Conservation (phyloP, 2,329 filamentous ascomycete genomes). For the Fusarium mangiferae region DNA sequence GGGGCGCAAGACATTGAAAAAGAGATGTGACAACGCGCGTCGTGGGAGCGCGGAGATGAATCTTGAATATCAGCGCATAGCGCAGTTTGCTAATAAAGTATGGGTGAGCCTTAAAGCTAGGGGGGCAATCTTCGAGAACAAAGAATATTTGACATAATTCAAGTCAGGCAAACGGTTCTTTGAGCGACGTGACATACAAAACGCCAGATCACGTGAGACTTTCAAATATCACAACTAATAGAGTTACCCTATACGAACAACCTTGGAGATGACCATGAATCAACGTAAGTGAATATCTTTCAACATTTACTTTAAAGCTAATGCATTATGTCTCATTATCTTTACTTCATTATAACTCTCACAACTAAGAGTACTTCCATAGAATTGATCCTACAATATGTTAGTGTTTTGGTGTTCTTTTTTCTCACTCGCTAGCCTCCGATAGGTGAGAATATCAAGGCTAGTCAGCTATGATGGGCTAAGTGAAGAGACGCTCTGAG, state of each 20-base stretch:
- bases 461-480: conserved; percentile 48
- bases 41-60: conserved; percentile 18
- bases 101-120: background rate
- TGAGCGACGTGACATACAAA: conserved; percentile 34
- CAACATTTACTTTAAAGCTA: background rate
- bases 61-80: conserved; percentile 31
- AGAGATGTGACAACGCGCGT: conserved; percentile 12
- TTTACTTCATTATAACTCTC: background rate
- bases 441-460: background rate
- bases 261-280: background rate
- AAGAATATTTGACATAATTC: conserved; percentile 9
- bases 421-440: background rate
- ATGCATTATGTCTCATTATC: background rate
- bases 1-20: conserved; percentile 16
- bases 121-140: background rate
- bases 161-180: background rate
- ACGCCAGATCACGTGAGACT: conserved; percentile 43
- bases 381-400: background rate
- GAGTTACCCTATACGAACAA: conserved; percentile 20
- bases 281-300: background rate
- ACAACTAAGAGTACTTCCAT: background rate
- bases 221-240: background rate
- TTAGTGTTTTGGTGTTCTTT: background rate
- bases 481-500: background rate
- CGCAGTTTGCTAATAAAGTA: background rate